Base-by-base conservation (phyloP, 371 early-diverging fungal genomes). In the Syncephalis fuscata region DNA sequence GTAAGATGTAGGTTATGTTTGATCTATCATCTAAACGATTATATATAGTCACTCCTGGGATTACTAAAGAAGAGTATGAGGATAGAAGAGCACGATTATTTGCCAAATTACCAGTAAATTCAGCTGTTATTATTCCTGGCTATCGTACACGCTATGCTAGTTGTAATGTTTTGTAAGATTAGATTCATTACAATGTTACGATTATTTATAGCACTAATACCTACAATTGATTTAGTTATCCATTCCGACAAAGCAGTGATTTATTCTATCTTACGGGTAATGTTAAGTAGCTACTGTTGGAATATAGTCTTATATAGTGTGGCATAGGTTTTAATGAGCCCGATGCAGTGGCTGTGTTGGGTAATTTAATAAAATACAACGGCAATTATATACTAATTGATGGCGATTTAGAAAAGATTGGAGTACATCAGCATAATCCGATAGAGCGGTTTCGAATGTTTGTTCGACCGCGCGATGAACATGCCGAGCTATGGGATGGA, bases 211-310 rank as follows among this genome's bases (percentile, higher is more conserved):
- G 2, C 24, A 9, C 32, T 23, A 10, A 19, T 38, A n/a, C 10
- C 20, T 27, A 17, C 26, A 36, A 38, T 11, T 5, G 5, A 11
- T 39, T n/a, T 48, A 75, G 76, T 51, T 88, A 93, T 58, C 82
- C 80, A n/a, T 96, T 89, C 55, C 88, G 91, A 52, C 94, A 93
- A 60, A 74, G 82, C 49, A 88, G 92, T 4, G 85, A 93, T 55
- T 76, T 93, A 49, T 78, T 78, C 55, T 93, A 92, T 55, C 62
- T 94, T 26, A 63, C 64, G 16, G 66, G 66, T 61, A 56, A 26
- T 45, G n/a, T 10, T 48, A 15, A n/a, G 21, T 39, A 14, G 11
- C 17, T 40, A 14, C n/a, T 46, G 46, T 26, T 26, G 17, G 2
- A 24, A 39, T 1, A 21, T 14, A 19, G 39, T 15, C n/a, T 7